These are phyloP conservation scores for Coprinellus micaceus DNA, from an alignment of 768 basidiomycete genomes.

Conservation along the genomic window DNA sequence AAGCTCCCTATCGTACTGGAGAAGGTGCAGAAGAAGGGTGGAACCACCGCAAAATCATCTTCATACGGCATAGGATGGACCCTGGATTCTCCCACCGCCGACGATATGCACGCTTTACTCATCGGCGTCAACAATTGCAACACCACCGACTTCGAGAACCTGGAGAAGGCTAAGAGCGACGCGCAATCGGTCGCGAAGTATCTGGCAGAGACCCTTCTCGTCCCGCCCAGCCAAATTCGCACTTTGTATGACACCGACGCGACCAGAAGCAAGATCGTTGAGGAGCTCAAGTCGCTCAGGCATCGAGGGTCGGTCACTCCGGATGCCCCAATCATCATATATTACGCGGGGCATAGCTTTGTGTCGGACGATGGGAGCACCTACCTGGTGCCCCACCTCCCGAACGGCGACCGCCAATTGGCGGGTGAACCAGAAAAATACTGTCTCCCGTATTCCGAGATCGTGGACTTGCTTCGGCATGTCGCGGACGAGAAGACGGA, in stretches of 20 bases:
- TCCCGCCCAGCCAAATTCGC: background rate
- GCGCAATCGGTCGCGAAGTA: background rate
- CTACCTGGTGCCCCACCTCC: background rate
- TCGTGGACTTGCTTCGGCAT: background rate
- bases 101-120: constrained; percentile 1
- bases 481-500: background rate
- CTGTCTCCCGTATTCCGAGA: background rate
- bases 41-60: too few relatives aligned
- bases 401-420: background rate
- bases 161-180: background rate
- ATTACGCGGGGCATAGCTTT: background rate
- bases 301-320: background rate
- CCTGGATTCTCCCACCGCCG: background rate
- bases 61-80: constrained; percentile 1
- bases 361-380: background rate
- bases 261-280: background rate
- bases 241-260: background rate
- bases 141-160: background rate
- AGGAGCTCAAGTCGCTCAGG: background rate
- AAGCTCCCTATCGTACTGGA: background rate
- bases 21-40: background rate
- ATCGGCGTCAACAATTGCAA: background rate
- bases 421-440: background rate
- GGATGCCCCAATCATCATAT: background rate
- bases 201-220: background rate